Evolutionary conservation across 1,284 basidiomycete species (phyloP).

Genomic region (Trichosporon sp.): DNA sequence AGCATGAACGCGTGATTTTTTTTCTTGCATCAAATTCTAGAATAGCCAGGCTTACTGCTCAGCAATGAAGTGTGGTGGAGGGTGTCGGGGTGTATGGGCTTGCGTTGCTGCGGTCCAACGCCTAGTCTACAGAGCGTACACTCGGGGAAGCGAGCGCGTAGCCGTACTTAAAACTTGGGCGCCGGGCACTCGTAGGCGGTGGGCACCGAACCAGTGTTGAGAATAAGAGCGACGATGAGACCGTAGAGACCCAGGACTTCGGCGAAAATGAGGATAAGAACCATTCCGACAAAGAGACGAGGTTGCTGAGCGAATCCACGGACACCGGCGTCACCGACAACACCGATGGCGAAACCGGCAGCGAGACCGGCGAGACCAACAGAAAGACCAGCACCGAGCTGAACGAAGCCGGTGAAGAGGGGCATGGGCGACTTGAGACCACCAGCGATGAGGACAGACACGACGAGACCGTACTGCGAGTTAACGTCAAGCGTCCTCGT

Average conservation of each 20-base stretch:
- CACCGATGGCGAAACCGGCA: conserved; percentile 88
- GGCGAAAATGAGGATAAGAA: conserved; percentile 88
- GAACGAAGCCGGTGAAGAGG: conserved; percentile 81
- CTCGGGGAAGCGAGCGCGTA: not conserved
- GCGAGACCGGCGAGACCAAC: conserved; percentile 87
- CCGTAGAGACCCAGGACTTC: conserved; percentile 76
- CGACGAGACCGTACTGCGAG: conserved; percentile 80
- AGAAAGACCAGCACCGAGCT: conserved; percentile 79
- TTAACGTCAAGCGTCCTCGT: not conserved
- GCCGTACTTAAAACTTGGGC: conserved; percentile 20
- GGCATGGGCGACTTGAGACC: conserved; percentile 64
- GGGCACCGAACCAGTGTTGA: conserved; percentile 59
- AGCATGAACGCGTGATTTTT: conserved; percentile 10
- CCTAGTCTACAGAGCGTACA: conserved; percentile 4
- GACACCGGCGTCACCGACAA: conserved; percentile 94
- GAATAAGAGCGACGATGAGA: conserved; percentile 62
- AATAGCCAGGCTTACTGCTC: conserved; percentile 11
- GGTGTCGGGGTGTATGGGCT: not conserved
- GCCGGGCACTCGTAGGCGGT: conserved; percentile 40
- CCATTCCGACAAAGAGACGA: conserved; percentile 79
- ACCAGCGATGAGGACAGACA: conserved; percentile 82
- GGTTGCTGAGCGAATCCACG: conserved; percentile 89
- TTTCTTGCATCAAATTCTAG: conserved; percentile 19
- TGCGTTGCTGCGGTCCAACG: not conserved
- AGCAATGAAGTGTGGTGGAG: conserved; percentile 11